Evolutionary conservation across 2,329 filamentous ascomycete species (phyloP).

Genomic region (Bipolaris oryzae): DNA sequence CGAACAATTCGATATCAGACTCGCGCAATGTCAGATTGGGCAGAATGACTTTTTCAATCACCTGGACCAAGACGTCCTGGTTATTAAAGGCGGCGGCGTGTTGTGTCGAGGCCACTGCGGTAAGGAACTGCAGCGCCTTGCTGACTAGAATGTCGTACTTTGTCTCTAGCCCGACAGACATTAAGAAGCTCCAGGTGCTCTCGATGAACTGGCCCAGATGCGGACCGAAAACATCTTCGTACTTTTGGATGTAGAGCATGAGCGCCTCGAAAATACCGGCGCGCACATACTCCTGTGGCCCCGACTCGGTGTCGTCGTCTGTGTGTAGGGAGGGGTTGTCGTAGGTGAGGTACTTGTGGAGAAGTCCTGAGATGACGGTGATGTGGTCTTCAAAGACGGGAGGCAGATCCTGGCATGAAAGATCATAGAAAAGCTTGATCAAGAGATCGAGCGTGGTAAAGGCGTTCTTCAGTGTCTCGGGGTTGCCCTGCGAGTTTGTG

Average conservation of each 20-base stretch:
- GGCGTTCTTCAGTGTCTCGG: conserved; percentile 73
- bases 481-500: conserved; percentile 75
- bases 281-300: conserved; percentile 83
- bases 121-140: conserved; percentile 92
- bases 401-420: conserved; percentile 96
- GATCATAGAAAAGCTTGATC: conserved; percentile 91
- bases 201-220: conserved; percentile 84
- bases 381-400: conserved; percentile 94
- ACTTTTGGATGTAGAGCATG: conserved; percentile 91
- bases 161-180: conserved; percentile 81
- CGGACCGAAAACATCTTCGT: conserved; percentile 87
- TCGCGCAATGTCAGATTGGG: conserved; percentile 92
- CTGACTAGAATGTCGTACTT: conserved; percentile 96
- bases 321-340: conserved; percentile 82
- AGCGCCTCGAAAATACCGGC: conserved; percentile 92
- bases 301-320: conserved; percentile 87
- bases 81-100: conserved; percentile 88
- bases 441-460: conserved; percentile 87
- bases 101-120: conserved; percentile 77
- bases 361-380: conserved; percentile 72
- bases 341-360: conserved; percentile 94
- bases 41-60: conserved; percentile 94
- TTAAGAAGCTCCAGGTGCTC: conserved; percentile 89
- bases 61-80: conserved; percentile 76
- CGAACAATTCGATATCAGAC: conserved; percentile 93